phyloP scores from a whole-genome alignment of 2,329 filamentous ascomycete species.

The Trichoderma gracile region DNA sequence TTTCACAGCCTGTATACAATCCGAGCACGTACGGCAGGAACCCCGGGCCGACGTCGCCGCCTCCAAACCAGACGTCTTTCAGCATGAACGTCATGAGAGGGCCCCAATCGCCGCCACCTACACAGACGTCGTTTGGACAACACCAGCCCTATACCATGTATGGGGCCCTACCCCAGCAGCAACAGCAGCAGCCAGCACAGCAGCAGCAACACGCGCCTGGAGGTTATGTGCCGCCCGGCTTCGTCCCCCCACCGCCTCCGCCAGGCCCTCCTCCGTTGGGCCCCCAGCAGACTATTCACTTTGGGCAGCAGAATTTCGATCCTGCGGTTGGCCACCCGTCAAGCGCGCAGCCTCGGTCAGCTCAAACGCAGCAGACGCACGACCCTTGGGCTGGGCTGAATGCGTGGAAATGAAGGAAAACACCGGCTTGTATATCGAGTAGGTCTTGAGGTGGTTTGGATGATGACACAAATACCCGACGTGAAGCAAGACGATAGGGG shows the following conservation, averaged over 20 bases:
- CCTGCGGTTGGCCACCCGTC: constrained; percentile 38
- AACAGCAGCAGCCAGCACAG: constrained; percentile 22
- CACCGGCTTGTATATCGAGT: background rate
- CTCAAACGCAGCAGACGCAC: constrained; percentile 44
- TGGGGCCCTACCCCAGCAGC: constrained; percentile 44
- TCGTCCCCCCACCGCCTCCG: constrained; percentile 64
- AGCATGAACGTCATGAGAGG: constrained; percentile 42
- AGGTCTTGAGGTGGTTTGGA: background rate
- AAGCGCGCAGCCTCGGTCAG: constrained; percentile 36
- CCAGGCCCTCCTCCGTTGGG: constrained; percentile 63
- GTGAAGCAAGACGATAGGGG: background rate
- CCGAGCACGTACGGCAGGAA: constrained; percentile 61
- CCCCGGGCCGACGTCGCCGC: constrained; percentile 60
- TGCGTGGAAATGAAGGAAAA: constrained; percentile 49
- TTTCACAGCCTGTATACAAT: constrained; percentile 57
- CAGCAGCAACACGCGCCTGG: constrained; percentile 34
- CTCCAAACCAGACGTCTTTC: constrained; percentile 60
- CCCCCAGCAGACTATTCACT: constrained; percentile 63
- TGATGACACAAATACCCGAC: background rate
- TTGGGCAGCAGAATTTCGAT: constrained; percentile 43
- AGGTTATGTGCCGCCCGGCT: constrained; percentile 55
- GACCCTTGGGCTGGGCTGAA: constrained; percentile 57
- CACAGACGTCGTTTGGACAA: constrained; percentile 52
- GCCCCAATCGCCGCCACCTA: constrained; percentile 58
- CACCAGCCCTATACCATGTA: constrained; percentile 36